Evolutionary conservation across 1,284 basidiomycete genomes (phyloP), one percentile per base, ranked within the genome.

Genomic region (Thelephora terrestris): DNA sequence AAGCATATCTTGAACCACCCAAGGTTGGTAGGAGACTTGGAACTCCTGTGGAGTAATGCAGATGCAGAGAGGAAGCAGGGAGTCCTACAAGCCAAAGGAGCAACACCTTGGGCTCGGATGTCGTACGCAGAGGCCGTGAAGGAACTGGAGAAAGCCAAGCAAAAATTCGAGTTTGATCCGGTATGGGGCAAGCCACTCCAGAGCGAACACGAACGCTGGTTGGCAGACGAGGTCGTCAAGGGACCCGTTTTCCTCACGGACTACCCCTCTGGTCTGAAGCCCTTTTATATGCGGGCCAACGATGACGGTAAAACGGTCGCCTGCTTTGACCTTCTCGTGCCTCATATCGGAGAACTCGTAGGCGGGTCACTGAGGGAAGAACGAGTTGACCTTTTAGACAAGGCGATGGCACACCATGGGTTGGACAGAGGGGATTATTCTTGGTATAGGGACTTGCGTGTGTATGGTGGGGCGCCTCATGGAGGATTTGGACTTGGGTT

Each of bases 401-500:
- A 57, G 12, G 71, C 76, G 34, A 76, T 94, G 68, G 56, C 60
- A 18, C 58, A 60, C 24, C 68, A 72, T 32, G 76, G 76, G 12
- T 59, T 81, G 55, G 67, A 74, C 39, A 62, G 62, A 52, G 74
- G 72, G 23, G 77, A 77, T 29, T 92, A 91, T 58, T 66, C 68
- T 36, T 96, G 92, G 93, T 97, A 96, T 65, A 55, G 82, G 47
- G 91, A 95, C 57, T 62, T 95, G 53, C 71, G 93, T 50, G 73
- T 72, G 57, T 84, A 72, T 57, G 93, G 93, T 5, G 81, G 82
- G n/a, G 81, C 85, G 18, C 85, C 90, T 3, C 91, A 95, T 65
- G 91, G 87, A 20, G 93, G 93, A 4, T 96, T 92, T 68, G 93
- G 93, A 4, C 74, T 96, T 70, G 93, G 93, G 4, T 93, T 93